Evolutionary conservation across 805 yeast species (phyloP), one percentile per base, ranked within the genome.

Genomic region (Myxozyma monticola): DNA sequence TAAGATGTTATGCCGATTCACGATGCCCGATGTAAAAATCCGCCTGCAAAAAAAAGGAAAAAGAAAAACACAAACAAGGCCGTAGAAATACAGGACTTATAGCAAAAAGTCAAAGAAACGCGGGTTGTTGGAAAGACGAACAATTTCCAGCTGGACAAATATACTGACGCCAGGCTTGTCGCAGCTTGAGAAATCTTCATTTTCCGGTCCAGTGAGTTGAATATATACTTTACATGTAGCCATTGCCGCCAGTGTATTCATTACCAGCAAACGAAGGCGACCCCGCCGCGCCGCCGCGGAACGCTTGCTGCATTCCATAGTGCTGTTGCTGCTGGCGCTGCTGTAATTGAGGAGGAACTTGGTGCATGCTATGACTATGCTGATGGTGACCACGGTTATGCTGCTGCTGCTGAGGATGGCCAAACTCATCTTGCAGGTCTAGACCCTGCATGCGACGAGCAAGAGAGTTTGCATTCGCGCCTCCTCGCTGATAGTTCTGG

Each of bases 391-490:
- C 8, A 10, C 18, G 20, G 24, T 38, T n/a, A 8, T 12, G 25
- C 48, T 38, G 10, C 21, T 21, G 35, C 29, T 44, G 31, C 18
- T 15, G 24, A 33, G 24, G 24, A 9, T 24, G 7, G 14, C 24
- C 33, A 37, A n/a, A 17, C 29, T 22, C 42, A 29, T 42, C 52
- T 29, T 29, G 43, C 5, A 49, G 28, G 8, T 49, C 54, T 10
- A 46, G 33, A 8, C 44, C 47, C 36, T 45, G 54, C 44, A 50
- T 46, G 14, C 54, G 54, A 17, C 54, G 30, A 15, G 43, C n/a
- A 12, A 50, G 20, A 10, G 37, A 18, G 28, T 25, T 37, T 14
- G 44, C 38, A n/a, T 33, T 37, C 12, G 7, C 17, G 17, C 26
- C 14, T 4, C 35, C 39, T 29, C 33, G 42, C 34, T 26, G 41